Evolutionary conservation across 441 rosid species (phyloP).

Genomic region (Gossypium aridum): DNA sequence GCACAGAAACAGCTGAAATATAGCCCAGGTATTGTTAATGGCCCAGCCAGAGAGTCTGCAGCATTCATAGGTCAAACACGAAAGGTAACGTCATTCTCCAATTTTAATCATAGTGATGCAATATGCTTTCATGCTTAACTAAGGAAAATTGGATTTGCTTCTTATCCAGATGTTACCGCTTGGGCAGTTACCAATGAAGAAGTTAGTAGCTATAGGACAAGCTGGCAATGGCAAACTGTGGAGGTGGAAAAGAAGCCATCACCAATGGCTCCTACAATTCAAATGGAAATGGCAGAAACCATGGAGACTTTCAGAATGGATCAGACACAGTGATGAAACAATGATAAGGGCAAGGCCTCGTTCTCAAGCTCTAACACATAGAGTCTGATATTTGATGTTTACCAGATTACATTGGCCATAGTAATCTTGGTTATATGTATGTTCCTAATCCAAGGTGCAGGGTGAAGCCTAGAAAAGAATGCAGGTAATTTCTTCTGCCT

Average conservation of each 20-base stretch:
- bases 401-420: constrained; percentile 19
- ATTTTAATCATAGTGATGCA: neutral
- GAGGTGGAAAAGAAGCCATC: constrained; percentile 99
- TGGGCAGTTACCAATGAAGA: constrained; percentile 67
- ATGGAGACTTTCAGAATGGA: constrained; percentile 93
- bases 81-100: constrained; percentile 40
- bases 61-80: constrained; percentile 63
- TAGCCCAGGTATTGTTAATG: constrained; percentile 82
- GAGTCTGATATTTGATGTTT: constrained; percentile 24
- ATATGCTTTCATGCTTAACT: constrained; percentile 11
- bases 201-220: constrained; percentile 59
- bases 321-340: constrained; percentile 80
- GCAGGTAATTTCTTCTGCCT: constrained; percentile 43
- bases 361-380: constrained; percentile 37
- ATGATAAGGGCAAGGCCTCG: constrained; percentile 64
- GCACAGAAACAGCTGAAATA: constrained; percentile 90
- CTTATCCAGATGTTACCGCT: constrained; percentile 78
- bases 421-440: constrained; percentile 32
- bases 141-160: constrained; percentile 7
- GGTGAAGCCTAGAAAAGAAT: constrained; percentile 20
- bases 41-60: constrained; percentile 47
- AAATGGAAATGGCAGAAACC: constrained; percentile 99
- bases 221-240: constrained; percentile 89
- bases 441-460: constrained; percentile 21
- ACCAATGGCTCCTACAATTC: constrained; percentile 92